Conservation (phyloP, 768 basidiomycete species). For the Phlegmacium glaucopus region DNA sequence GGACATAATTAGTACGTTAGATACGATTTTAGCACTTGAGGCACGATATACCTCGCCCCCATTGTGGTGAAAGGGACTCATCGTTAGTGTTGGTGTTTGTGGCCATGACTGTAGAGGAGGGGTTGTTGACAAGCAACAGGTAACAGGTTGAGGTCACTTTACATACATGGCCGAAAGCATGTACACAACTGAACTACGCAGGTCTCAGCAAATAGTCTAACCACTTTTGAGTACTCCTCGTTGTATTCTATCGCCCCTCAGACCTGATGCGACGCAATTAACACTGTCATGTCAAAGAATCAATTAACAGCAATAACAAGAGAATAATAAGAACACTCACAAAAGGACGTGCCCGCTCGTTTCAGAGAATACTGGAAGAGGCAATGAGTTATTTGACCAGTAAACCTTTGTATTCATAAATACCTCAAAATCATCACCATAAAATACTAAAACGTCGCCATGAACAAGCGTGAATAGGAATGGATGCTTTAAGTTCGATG, state of each 20-base stretch:
- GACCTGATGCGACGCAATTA: slow-evolving; percentile 5
- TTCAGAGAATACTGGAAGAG: slow-evolving; percentile 39
- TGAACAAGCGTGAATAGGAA: slow-evolving; percentile 38
- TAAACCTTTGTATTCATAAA: slow-evolving; percentile 9
- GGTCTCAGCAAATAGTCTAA: too few species aligned
- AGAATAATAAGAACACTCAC: slow-evolving; percentile 24
- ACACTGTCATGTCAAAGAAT: background rate
- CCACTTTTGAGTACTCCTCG: too few species aligned
- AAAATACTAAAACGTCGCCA: slow-evolving; percentile 39
- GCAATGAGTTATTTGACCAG: slow-evolving; percentile 3
- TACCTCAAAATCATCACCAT: slow-evolving; percentile 41
- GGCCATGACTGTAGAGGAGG: slow-evolving; percentile 14
- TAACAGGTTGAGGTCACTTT: slow-evolving; percentile 9
- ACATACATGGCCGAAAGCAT: slow-evolving; percentile 18
- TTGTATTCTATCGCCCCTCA: too few species aligned
- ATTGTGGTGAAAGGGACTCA: slow-evolving; percentile 29
- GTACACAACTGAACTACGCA: background rate
- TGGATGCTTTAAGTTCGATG: background rate
- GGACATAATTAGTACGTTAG: slow-evolving; percentile 16
- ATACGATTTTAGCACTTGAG: slow-evolving; percentile 9
- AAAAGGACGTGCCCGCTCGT: slow-evolving; percentile 39
- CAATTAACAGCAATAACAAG: background rate
- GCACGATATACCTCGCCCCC: slow-evolving; percentile 37
- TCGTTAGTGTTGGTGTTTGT: slow-evolving; percentile 13
- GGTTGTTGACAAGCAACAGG: slow-evolving; percentile 15